Evolutionary conservation across 345 rosid genomes (phyloP), one percentile per base, ranked within the genome.

Genomic region (Eucalyptus erythrocorys): DNA sequence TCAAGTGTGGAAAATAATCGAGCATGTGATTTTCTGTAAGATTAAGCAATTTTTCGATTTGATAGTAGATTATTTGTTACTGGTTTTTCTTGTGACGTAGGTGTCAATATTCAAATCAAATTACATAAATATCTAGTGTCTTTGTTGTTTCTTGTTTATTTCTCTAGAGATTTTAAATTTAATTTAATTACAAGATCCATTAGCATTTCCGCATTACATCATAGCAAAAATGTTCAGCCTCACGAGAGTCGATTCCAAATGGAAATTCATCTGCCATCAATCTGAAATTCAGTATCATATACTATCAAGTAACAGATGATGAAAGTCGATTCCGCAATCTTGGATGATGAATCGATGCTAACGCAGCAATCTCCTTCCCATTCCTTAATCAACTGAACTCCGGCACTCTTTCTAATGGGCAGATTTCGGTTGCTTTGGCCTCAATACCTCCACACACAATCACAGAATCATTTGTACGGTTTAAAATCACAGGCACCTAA

Each of bases 331-430:
- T 59, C 66, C 66, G 11, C 2, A 27, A 3, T 11, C 68, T 12
- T 3, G 68, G 8, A 12, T 59, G 68, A 30, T 59, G 68, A 59
- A 10, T 59, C 3, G 15, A 64, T 64, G 19, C 37, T 64, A 64
- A 96, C 40, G 96, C 99, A 51, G 98, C 97, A 90, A 96, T 96
- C 93, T 96, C 96, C 93, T 96, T 95, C 0, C 55, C 97, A 81
- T 95, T 96, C 90, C 90, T 96, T 96, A 89, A 97, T 97, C 71
- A 96, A 86, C 90, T 96, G 98, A 89, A 96, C 97, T 68, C 97
- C 92, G 79, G 98, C 98, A 91, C 99, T 96, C 86, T 96, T 94
- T 55, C 2, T 55, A 55, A 24, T 9, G 61, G 30, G 61, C 30
- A 55, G 61, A 55, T 8, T 55, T 9, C 61, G 26, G 12, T 55